Evolutionary conservation across 257 asterid species (phyloP).

Genomic region (Orobanche coerulescens): DNA sequence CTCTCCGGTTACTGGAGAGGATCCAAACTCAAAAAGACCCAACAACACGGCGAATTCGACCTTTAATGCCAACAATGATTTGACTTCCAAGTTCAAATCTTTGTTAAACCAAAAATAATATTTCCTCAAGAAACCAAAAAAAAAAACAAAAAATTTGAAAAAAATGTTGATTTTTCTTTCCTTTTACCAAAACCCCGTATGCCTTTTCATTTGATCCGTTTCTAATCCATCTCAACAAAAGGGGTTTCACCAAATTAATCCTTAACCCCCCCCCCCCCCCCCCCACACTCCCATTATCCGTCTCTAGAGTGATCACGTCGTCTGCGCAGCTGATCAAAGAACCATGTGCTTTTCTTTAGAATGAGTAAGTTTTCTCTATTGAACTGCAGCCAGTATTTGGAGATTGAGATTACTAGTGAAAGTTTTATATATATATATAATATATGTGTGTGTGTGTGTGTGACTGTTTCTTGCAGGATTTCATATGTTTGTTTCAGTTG

Average conservation of each 20-base stretch:
- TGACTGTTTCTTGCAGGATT: too few relatives aligned
- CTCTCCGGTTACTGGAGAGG: too few relatives aligned
- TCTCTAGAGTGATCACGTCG: slow-evolving; percentile 20
- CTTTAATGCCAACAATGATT: slow-evolving; percentile 17
- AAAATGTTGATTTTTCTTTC: neutral
- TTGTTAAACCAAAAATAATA: too few relatives aligned
- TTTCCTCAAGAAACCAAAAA: neutral
- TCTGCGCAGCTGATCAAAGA: slow-evolving; percentile 23
- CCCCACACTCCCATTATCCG: slow-evolving; percentile 7
- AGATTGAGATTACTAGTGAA: neutral
- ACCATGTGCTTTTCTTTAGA: slow-evolving; percentile 8
- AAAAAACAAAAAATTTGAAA: neutral
- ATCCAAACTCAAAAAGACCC: neutral
- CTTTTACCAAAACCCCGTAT: slow-evolving; percentile 22
- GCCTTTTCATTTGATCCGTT: neutral
- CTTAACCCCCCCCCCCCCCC: slow-evolving; percentile 14
- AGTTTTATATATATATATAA: too few relatives aligned
- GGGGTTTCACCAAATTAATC: slow-evolving; percentile 23
- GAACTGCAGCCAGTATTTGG: slow-evolving; percentile 4
- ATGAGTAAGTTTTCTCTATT: slow-evolving; percentile 23
- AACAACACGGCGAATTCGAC: slow-evolving; percentile 26
- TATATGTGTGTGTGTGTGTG: too few relatives aligned
- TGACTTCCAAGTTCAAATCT: too few relatives aligned
- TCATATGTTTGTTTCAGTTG: too few relatives aligned
- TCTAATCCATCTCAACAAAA: slow-evolving; percentile 7